Percentiles rank a stretch among this genome's conserved stretches.
These are phyloP conservation scores for Lyophyllum shimeji DNA, from an alignment of 768 basidiomycete species.

Conservation along the genomic window DNA sequence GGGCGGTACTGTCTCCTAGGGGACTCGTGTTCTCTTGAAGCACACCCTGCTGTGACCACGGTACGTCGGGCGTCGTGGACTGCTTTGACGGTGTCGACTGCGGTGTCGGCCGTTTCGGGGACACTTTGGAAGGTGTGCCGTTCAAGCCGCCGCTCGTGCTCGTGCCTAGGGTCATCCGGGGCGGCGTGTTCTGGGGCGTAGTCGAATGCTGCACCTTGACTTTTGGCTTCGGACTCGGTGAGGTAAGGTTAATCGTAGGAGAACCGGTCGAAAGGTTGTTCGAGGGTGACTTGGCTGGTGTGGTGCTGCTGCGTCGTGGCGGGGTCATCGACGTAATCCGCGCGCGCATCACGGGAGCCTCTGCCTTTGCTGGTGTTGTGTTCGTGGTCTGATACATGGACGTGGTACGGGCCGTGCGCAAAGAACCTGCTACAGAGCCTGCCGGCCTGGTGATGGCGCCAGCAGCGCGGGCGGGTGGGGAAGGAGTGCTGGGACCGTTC, in stretches of 20 bases:
- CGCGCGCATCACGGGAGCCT: constrained; percentile 20
- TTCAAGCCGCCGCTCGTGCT: constrained; percentile 2
- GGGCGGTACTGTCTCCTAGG: constrained; percentile 9
- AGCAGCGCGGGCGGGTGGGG: constrained; percentile 1
- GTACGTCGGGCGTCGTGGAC: constrained; percentile 6
- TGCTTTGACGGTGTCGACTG: background rate
- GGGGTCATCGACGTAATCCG: constrained; percentile 48
- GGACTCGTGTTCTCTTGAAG: constrained; percentile 1
- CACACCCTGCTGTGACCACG: constrained; percentile 12
- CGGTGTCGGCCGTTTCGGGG: constrained; percentile 8
- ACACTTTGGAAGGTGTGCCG: constrained; percentile 9
- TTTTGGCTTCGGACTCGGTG: constrained; percentile 38
- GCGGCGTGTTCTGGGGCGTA: constrained; percentile 32
- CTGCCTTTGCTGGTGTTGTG: constrained; percentile 17
- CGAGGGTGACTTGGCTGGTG: constrained; percentile 25
- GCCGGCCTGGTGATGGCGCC: constrained; percentile 20
- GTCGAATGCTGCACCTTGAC: constrained; percentile 21
- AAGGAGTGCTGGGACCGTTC: background rate
- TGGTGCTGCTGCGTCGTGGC: constrained; percentile 26
- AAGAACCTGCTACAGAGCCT: constrained; percentile 24
- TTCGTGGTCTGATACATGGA: constrained; percentile 16
- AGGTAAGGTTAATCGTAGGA: constrained; percentile 38
- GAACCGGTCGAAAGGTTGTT: constrained; percentile 24
- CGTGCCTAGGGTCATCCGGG: constrained; percentile 11
- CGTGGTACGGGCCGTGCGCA: constrained; percentile 22